These are phyloP conservation scores for Sarocladiaceae sp. DNA, from an alignment of 2,329 filamentous ascomycete species.

Conservation along the genomic window DNA sequence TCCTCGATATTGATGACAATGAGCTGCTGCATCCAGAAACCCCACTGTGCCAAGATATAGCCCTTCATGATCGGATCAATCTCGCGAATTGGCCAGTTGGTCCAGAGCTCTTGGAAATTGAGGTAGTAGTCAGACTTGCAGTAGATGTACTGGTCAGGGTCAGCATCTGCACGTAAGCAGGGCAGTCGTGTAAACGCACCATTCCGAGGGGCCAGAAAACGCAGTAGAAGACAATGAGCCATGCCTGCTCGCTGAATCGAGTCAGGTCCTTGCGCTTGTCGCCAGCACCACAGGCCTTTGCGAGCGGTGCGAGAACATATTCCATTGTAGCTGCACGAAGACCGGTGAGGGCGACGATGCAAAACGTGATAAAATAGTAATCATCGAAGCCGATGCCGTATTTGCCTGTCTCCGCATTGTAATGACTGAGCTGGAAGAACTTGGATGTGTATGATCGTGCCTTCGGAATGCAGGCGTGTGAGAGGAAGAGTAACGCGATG, in stretches of 20 bases:
- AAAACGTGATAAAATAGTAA: conserved; percentile 67
- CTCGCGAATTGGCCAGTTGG: conserved; percentile 74
- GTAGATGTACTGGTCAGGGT: conserved; percentile 63
- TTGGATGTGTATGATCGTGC: conserved; percentile 74
- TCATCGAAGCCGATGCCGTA: conserved; percentile 80
- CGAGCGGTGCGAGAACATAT: conserved; percentile 75
- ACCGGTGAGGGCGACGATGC: conserved; percentile 79
- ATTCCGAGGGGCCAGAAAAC: conserved; percentile 79
- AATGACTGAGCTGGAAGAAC: conserved; percentile 84
- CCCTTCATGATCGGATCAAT: conserved; percentile 70
- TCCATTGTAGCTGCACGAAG: conserved; percentile 81
- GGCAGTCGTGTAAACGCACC: conserved; percentile 43
- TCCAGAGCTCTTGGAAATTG: conserved; percentile 74
- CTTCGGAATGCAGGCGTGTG: conserved; percentile 76
- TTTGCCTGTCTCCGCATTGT: conserved; percentile 58
- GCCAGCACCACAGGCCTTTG: conserved; percentile 60
- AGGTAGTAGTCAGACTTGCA: conserved; percentile 71
- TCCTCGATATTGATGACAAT: conserved; percentile 93
- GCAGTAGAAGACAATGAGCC: conserved; percentile 78
- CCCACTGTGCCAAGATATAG: conserved; percentile 85
- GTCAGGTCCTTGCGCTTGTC: conserved; percentile 68
- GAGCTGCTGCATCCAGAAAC: conserved; percentile 92
- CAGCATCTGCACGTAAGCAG: neutral
- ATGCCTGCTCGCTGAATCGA: conserved; percentile 90
- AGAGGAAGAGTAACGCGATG: conserved; percentile 72